Base-by-base conservation (phyloP, 306 rosid genomes). In the Cucumis melo region DNA sequence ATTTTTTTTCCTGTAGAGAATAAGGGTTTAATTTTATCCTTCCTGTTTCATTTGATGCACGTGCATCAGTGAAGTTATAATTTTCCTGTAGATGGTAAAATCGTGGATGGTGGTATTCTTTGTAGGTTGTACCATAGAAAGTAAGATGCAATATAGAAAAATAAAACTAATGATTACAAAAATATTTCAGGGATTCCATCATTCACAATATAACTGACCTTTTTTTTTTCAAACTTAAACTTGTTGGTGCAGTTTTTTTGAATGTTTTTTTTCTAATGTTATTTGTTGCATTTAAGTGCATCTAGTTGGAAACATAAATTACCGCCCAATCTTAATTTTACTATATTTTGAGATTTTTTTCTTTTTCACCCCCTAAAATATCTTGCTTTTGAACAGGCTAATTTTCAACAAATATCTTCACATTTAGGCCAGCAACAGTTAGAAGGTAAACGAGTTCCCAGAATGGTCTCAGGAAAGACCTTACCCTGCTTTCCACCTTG, bases 391-490 rank as follows among this genome's bases (percentile, higher is more conserved):
- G 51, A 74, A 75, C 93, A 94, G 98, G 97, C 92, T 62, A 94
- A 90, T 79, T 92, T 94, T 76, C 98, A 94, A 83, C 98, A 94
- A 81, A 94, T 94, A 80, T 88, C 98, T 80, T 87, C 97, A 80
- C 90, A 94, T 88, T 84, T 94, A 76, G 98, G 97, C 41, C 98
- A 94, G 85, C 98, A 94, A 82, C 93, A 87, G 81, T 81, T 94
- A 77, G 98, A 94, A 87, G 98, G 97, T 12, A 94, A 90, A 80
- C 89, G 97, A 80, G 98, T 94, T 57, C 98, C 98, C 42, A 90
- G 92, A 76, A 94, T 94, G 98, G 96, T 92, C 86, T 94, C 97
- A 61, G 98, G 98, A 65, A 94, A 94, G 84, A 91, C 97, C 38
- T 82, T 94, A 62, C 98, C 97, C 3, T 87, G 97, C 88, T 94